Conservation (phyloP, 2,329 filamentous ascomycete genomes). For the Colletotrichum shisoi region DNA sequence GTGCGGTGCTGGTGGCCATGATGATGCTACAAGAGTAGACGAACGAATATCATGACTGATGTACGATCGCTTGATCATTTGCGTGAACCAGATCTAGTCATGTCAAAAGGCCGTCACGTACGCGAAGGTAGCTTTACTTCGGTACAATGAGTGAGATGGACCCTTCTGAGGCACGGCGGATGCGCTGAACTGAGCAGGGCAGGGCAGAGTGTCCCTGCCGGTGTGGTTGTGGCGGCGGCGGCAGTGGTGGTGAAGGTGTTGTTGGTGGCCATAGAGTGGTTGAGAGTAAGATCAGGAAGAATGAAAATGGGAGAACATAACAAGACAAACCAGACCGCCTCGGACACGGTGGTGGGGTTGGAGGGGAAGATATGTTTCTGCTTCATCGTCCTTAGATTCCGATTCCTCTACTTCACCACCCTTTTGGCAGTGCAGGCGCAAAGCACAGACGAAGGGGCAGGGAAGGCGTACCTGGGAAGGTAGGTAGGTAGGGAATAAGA, state of each 20-base stretch:
- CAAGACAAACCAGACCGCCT: slow-evolving; percentile 1
- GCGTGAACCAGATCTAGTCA: neutral
- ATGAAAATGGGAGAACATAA: neutral
- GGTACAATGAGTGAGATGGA: neutral
- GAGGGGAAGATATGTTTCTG: slow-evolving; percentile 15
- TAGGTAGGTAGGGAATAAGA: neutral
- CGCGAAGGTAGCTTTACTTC: neutral
- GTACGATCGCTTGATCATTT: slow-evolving; percentile 29
- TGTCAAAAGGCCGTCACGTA: neutral
- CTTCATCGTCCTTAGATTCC: slow-evolving; percentile 5
- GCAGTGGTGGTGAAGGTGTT: too few relatives aligned
- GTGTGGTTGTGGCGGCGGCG: neutral
- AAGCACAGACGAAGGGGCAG: slow-evolving; percentile 45
- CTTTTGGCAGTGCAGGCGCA: slow-evolving; percentile 48
- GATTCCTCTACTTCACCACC: slow-evolving; percentile 18
- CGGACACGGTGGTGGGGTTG: neutral
- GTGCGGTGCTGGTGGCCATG: slow-evolving; percentile 18
- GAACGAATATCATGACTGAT: slow-evolving; percentile 38
- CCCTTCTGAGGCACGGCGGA: neutral
- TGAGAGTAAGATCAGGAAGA: neutral
- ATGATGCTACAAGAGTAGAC: slow-evolving; percentile 36
- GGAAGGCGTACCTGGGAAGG: neutral
- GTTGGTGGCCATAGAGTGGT: too few relatives aligned
- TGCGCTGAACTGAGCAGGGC: neutral
- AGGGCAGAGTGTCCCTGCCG: neutral